phyloP scores from a whole-genome alignment of 1,139 yeast genomes.

The Suhomyces anneliseae region DNA sequence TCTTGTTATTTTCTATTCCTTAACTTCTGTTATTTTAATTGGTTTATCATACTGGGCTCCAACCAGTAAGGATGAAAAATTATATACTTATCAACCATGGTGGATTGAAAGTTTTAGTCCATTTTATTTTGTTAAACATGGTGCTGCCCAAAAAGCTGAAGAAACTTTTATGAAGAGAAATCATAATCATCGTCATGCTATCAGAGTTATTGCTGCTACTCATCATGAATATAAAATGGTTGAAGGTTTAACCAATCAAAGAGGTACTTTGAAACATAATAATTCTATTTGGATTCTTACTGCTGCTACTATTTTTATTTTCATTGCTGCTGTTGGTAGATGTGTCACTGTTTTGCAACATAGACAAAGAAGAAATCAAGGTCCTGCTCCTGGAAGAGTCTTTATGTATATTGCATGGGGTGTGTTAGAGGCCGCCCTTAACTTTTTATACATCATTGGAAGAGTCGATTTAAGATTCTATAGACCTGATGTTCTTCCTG shows the following conservation, averaged over 20 bases:
- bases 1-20: slow-evolving; percentile 57
- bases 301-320: slow-evolving; percentile 52
- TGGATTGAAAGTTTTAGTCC: slow-evolving; percentile 70
- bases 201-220: slow-evolving; percentile 50
- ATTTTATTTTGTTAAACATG: slow-evolving; percentile 52
- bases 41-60: slow-evolving; percentile 57
- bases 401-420: slow-evolving; percentile 72
- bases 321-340: slow-evolving; percentile 60
- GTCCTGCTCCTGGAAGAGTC: slow-evolving; percentile 37
- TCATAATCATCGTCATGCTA: slow-evolving; percentile 51
- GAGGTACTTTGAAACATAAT: slow-evolving; percentile 52
- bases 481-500: slow-evolving; percentile 63
- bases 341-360: slow-evolving; percentile 53
- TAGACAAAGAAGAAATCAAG: slow-evolving; percentile 6
- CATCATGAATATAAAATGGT: slow-evolving; percentile 45
- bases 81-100: slow-evolving; percentile 71
- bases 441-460: slow-evolving; percentile 55
- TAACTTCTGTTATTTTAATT: slow-evolving; percentile 53
- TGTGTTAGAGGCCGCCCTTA: slow-evolving; percentile 57
- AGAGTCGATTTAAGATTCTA: slow-evolving; percentile 76
- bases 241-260: slow-evolving; percentile 43
- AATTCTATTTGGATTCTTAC: slow-evolving; percentile 48
- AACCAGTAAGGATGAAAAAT: slow-evolving; percentile 51
- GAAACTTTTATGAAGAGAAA: slow-evolving; percentile 50
- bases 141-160: slow-evolving; percentile 52